Base-by-base conservation (phyloP, 306 rosid genomes). In the Leucaena leucocephala region DNA sequence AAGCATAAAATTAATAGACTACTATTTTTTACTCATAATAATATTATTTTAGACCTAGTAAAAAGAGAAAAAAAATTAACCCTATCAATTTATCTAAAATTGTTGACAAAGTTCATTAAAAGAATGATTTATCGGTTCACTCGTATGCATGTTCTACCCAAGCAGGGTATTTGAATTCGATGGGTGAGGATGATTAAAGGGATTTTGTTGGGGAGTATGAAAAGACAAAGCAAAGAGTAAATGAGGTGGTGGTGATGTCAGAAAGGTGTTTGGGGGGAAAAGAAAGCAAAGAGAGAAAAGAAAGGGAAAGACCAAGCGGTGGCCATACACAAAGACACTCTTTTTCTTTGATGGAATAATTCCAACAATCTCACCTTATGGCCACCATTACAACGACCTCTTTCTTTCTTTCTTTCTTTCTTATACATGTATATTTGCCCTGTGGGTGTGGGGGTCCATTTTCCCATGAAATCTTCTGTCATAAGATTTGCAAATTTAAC, bases 301-400 rank as follows among this genome's bases (percentile, higher is more conserved):
- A 43, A 1, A 8, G 5, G 46, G 35, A 50, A 48, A 43, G 70
- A 78, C 71, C 69, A 69, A 44, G 69, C 43, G 76, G 48, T 13
- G 72, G 36, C 69, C 34, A 63, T 6, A 6, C 40, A 36, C 52
- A n/a, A 36, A 21, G 40, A 59, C 77, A 61, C 22, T 9, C 21
- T 54, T 40, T 38, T 40, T 63, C 77, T 27, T 22, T 62, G 77
- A 79, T 61, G 82, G 72, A 46, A 55, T 61, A 49, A 71, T 46
- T 79, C 77, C 78, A 71, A 50, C 78, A 78, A 69, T 46, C 6
- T 3, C 55, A 61, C 10, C 14, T 44, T 55, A 46, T 46, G n/a
- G 44, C 46, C 67, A 78, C 63, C 82, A 46, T 49, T 74, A 43
- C 34, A 42, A 35, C 40, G 33, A 61, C 82, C 68, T 34, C 5